Evolutionary conservation across 148 eudicot genomes (phyloP), one percentile per base, ranked within the genome.

Genomic region (Silene latifolia): DNA sequence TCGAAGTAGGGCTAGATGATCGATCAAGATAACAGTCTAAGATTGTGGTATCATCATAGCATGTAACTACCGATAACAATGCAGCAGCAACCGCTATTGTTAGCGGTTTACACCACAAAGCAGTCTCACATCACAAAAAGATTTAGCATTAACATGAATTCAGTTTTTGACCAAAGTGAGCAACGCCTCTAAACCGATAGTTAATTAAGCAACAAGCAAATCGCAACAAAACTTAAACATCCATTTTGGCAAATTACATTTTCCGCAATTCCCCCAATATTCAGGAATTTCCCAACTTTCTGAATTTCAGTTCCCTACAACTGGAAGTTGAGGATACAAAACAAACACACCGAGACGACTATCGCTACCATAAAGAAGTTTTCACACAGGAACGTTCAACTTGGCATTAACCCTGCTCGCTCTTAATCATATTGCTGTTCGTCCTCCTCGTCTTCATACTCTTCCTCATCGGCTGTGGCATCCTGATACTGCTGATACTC

Each of bases 401-500:
- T 39, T 17, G 10, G 60, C 53, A 47, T 71, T 71, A 35, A 39
- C 69, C 4, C 17, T 3, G 4, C 24, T 19, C 15, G 4, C 24
- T 19, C 15, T 80, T 73, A 77, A 69, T 86, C 84, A 69, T 67
- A 76, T 18, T 81, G 74, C 61, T 70, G 77, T 10, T 80, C 89
- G 47, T 83, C 90, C 63, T 89, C 90, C 72, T 87, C 88, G 18
- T 87, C 90, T 74, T 87, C 90, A 21, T 89, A 86, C 23, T 89
- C 90, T 25, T 89, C 93, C 86, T 87, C 93, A 58, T 89, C 93
- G 0, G 89, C 90, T 0, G 88, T 84, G 20, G 93, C 93, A 79
- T 91, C 96, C 62, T 91, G 96, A 24, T 91, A 91, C 83, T 91
- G 96, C 85, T 91, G 93, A 72, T 91, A 91, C 86, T 91, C 96